These are phyloP conservation scores for Acanthamoeba royreba DNA, from an alignment of 208 protist species.

Conservation along the genomic window DNA sequence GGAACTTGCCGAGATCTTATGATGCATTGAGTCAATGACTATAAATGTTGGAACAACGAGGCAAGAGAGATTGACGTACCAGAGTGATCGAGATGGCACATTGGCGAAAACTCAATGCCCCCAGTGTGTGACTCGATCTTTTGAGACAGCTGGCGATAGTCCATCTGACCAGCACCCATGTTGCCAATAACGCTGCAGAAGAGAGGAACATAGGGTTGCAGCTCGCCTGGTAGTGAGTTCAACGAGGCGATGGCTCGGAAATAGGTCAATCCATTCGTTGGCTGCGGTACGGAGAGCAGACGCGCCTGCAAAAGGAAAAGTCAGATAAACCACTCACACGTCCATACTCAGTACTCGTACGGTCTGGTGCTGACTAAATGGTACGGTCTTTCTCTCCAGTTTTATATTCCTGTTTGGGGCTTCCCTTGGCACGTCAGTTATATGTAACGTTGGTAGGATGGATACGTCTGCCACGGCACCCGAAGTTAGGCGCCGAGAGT, in stretches of 20 bases:
- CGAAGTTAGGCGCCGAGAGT: no score
- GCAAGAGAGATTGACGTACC: background rate
- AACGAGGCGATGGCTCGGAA: background rate
- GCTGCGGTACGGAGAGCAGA: constrained; percentile 22
- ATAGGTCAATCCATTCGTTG: constrained; percentile 47
- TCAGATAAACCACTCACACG: background rate
- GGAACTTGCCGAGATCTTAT: background rate
- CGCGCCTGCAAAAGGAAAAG: no score
- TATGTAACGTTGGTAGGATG: background rate
- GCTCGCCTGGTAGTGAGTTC: background rate
- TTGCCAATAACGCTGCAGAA: constrained; percentile 23
- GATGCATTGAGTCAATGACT: background rate
- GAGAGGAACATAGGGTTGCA: constrained; percentile 42
- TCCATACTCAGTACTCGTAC: no score
- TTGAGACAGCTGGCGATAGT: constrained; percentile 41
- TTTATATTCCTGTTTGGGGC: constrained; percentile 9
- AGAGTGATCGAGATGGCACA: background rate
- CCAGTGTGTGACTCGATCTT: constrained; percentile 42
- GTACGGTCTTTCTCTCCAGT: background rate
- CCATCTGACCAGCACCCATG: constrained; percentile 37
- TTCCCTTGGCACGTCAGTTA: constrained; percentile 10
- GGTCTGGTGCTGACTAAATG: background rate
- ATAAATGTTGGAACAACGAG: background rate
- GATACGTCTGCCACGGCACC: constrained; percentile 41
- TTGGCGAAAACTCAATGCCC: constrained; percentile 36